Base-by-base conservation (phyloP, 2,329 filamentous ascomycete genomes). In the Pseudogymnoascus sp. region DNA sequence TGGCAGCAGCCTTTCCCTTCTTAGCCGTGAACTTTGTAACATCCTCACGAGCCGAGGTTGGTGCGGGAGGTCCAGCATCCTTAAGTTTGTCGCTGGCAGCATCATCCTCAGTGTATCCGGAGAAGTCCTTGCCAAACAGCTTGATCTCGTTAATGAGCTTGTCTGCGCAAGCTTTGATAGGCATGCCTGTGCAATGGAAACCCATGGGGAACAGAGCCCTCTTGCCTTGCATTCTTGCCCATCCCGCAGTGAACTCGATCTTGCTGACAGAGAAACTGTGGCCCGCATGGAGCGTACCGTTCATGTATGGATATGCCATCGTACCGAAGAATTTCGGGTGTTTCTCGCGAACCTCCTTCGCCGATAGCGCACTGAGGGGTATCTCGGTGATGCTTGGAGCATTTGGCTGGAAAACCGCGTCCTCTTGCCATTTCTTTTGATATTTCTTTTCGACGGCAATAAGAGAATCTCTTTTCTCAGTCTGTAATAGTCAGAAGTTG, bases 111-210 rank as follows among this genome's bases (percentile, higher is more conserved):
- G 83, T 81, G 75, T 91, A 96, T 55, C 83, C 80, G 71, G 92
- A 88, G 66, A 97, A 97, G 71, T 92, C 86, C 72, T 88, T 78
- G 21, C 94, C 94, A 71, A 97, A 99, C 78, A 89, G 81, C 76
- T 90, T 86, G 62, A 97, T 88, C 77, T 99, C 94, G 65, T 91
- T 86, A 63, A 88, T 86, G 51, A 99, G 84, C 81, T 97, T 97
- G 80, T 99, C 93, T 61, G 94, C 92, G 71, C 91, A 95, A 5
- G 94, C 92, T 78, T 97, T 97, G 80, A 99, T 99, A 51, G 92
- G 92, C 88, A 99, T 95, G 70, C 94, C 94, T 0, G 93, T 97
- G 78, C 89, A 91, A 80, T 99, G 94, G 79, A 92, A 99, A 33
- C 93, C 94, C 72, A 94, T 88, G 63, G 94, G 94, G 74, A 94